phyloP scores from a whole-genome alignment of 2,329 filamentous ascomycete species.

The Trichoderma lentiforme region DNA sequence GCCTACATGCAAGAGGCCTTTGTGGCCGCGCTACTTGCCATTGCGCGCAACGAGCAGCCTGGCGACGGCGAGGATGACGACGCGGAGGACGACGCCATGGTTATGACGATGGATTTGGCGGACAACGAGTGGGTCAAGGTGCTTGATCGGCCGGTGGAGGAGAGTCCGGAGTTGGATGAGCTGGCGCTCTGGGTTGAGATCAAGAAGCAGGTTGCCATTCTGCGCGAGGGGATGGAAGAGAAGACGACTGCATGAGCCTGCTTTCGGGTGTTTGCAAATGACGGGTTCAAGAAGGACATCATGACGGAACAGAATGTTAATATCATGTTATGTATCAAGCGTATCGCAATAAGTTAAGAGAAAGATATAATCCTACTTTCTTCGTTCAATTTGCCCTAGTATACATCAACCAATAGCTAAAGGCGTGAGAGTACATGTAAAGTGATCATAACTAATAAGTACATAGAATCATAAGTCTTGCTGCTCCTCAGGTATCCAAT shows the following conservation, averaged over 20 bases:
- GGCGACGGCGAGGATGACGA: slow-evolving; percentile 25
- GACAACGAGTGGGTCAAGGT: slow-evolving; percentile 41
- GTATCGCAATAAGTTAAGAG: background rate
- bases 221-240: slow-evolving; percentile 57
- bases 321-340: background rate
- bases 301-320: background rate
- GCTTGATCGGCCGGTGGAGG: slow-evolving; percentile 25
- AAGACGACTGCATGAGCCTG: slow-evolving; percentile 16
- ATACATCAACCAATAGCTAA: background rate
- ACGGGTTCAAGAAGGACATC: background rate
- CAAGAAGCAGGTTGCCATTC: slow-evolving; percentile 58
- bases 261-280: background rate
- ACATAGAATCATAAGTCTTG: background rate
- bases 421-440: background rate
- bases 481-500: background rate
- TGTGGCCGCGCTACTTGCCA: slow-evolving; percentile 58
- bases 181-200: slow-evolving; percentile 59
- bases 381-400: background rate
- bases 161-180: slow-evolving; percentile 44
- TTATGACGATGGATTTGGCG: slow-evolving; percentile 29
- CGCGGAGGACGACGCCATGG: background rate
- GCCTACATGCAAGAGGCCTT: slow-evolving; percentile 70
- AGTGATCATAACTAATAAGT: background rate
- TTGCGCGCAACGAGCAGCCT: slow-evolving; percentile 41
- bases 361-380: background rate